These are phyloP conservation scores for Flaveria floridana DNA, from an alignment of 140 eudicot genomes.

Conservation along the genomic window DNA sequence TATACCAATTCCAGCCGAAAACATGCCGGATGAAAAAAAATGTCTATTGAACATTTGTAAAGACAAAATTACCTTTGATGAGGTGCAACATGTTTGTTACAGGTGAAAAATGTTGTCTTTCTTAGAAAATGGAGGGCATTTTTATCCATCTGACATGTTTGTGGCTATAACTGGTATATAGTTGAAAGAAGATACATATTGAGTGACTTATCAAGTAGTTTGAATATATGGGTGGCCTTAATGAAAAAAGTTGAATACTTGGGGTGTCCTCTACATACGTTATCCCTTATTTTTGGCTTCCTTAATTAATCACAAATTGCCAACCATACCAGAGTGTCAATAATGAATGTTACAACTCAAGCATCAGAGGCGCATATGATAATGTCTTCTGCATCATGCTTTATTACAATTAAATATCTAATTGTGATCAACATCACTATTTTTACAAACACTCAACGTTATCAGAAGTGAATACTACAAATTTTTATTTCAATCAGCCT, in stretches of 20 bases:
- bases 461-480: neutral
- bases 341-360: neutral
- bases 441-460: neutral
- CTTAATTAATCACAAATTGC: neutral
- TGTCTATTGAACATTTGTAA: neutral
- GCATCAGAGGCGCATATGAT: neutral
- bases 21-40: neutral
- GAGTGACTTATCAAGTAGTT: slow-evolving; percentile 10
- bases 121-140: neutral
- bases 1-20: neutral
- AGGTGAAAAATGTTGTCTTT: neutral
- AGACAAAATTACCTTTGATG: neutral
- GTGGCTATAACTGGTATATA: neutral
- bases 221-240: neutral
- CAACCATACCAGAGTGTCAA: neutral
- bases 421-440: neutral
- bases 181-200: neutral
- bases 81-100: slow-evolving; percentile 7
- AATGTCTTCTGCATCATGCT: neutral
- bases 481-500: neutral
- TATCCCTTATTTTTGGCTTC: neutral
- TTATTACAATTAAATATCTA: neutral
- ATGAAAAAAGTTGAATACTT: neutral
- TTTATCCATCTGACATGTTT: neutral
- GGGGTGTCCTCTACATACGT: neutral